Base-by-base conservation (phyloP, 257 asterid genomes). In the Leptodermis oblonga region DNA sequence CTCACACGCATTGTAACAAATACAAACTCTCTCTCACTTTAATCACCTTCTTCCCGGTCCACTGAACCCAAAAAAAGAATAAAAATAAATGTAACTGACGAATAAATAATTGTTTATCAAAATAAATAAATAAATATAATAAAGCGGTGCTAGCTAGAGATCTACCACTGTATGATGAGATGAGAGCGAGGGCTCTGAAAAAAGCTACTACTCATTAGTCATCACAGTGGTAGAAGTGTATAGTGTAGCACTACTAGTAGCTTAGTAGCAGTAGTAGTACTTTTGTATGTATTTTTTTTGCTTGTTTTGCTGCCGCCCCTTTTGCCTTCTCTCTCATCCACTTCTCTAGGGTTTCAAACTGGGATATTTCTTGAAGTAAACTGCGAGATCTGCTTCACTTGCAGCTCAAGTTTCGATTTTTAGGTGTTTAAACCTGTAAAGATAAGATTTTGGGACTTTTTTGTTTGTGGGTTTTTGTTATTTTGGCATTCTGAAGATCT, bases 311-410 rank as follows among this genome's bases (percentile, higher is more conserved):
- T 34, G 49, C 28, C n/a, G 9, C 20, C 4, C 7, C 9, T 28
- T 30, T 20, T 18, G 3, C 54, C 15, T 17, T 46, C 72, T 39
- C 65, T 74, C 72, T 73, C 73, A 74, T 69, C 80, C 77, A 23
- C 64, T 51, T 72, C 43, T 62, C 56, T 72, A 77, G 92, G 86
- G 74, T 82, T 70, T 64, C 43, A 71, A 43, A 77, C 79, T 73
- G 48, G 33, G 34, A 33, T 64, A 10, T 60, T 53, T 70, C 56
- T 75, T 70, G 41, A 41, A 34, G 64, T 51, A 73, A 67, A 53
- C 78, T 82, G 69, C 80, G 77, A 89, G 96, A 89, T 89, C 96
- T 85, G 81, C 79, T 80, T 70, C 71, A 36, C 76, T 70, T 73
- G 60, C 55, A 23, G 23, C 46, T 67, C 34, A 18, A 52, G 36